Evolutionary conservation across 352 stramenopile species (phyloP), one percentile per base, ranked within the genome.

Genomic region (Phytophthora fragariaefolia): DNA sequence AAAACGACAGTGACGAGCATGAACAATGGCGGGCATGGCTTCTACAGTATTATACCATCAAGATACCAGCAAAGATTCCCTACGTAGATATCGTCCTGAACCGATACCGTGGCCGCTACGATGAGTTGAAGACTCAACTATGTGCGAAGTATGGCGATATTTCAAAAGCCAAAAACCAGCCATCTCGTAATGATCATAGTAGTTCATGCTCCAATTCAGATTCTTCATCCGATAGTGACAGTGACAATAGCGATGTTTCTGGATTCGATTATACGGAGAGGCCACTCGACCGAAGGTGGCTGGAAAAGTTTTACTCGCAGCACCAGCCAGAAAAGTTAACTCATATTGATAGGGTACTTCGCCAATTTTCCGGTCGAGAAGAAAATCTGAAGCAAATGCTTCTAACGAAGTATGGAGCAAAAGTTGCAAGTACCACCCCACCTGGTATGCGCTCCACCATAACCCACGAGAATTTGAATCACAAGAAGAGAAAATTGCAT

Each of bases 381-480:
- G 82, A 91, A 18, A 76, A 71, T 13, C 74, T 92, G 6, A 83
- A 89, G 55, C 38, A 60, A 27, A 88, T 91, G 80, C 67, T 92
- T 3, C 32, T 85, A 17, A 54, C 66, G 22, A 92, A 92, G 48
- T 91, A 92, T 60, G 56, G 51, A 22, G 18, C 52, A 20, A 43
- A 34, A 3, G 4, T 8, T 9, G 28, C n/a, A 48, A 40, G 13
- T 27, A 36, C 9, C 27, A 9, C 22, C 32, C 17, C 42, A 40
- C 12, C 43, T 48, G n/a, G 5, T 4, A 27, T 4, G 4, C 22
- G 4, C 12, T 10, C 32, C 15, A 2, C 13, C 10, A 8, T 6
- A 36, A 2, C 12, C 3, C 30, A 63, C n/a, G 28, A 28, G 20
- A 22, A 10, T 10, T 24, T 45, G 7, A 55, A 66, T 15, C 66